Conservation (phyloP, 1,139 yeast species). For the Hansenula lynferdii region DNA sequence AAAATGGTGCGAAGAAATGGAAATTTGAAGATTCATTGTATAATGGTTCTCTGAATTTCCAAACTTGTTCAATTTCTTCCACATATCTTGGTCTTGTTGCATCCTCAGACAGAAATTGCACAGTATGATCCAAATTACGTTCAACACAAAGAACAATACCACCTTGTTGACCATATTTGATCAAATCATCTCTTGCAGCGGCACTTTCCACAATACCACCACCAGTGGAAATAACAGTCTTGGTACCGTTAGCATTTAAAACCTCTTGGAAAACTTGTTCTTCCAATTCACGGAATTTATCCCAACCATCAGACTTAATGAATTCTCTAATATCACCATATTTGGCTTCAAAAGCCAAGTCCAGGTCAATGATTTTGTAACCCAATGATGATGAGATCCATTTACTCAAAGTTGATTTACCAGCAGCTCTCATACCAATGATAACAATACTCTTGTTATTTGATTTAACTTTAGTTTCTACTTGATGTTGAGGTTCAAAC, state of each 20-base stretch:
- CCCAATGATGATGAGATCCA: conserved; percentile 76
- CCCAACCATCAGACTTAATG: conserved; percentile 80
- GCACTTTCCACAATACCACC: conserved; percentile 91
- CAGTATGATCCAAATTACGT: conserved; percentile 79
- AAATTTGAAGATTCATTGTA: conserved; percentile 78
- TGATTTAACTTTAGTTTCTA: conserved; percentile 15
- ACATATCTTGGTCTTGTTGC: conserved; percentile 83
- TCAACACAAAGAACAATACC: conserved; percentile 87
- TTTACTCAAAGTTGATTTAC: conserved; percentile 81
- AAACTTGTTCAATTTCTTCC: conserved; percentile 75
- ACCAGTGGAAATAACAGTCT: conserved; percentile 82
- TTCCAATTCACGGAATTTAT: conserved; percentile 71
- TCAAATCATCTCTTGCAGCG: conserved; percentile 58
- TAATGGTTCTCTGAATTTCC: conserved; percentile 78
- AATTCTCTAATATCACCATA: conserved; percentile 57
- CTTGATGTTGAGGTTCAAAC: conserved; percentile 35
- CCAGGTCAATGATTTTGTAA: conserved; percentile 74
- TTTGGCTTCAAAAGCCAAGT: conserved; percentile 58
- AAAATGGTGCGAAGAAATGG: conserved; percentile 73
- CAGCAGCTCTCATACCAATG: conserved; percentile 99
- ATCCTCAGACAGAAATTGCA: conserved; percentile 67
- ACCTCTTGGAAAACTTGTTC: conserved; percentile 50
- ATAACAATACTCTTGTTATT: conserved; percentile 49
- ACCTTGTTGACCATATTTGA: conserved; percentile 39
- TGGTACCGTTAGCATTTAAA: conserved; percentile 38